Evolutionary conservation across 495 filamentous ascomycete species (phyloP).

Genomic region (Penicillium taxi): DNA sequence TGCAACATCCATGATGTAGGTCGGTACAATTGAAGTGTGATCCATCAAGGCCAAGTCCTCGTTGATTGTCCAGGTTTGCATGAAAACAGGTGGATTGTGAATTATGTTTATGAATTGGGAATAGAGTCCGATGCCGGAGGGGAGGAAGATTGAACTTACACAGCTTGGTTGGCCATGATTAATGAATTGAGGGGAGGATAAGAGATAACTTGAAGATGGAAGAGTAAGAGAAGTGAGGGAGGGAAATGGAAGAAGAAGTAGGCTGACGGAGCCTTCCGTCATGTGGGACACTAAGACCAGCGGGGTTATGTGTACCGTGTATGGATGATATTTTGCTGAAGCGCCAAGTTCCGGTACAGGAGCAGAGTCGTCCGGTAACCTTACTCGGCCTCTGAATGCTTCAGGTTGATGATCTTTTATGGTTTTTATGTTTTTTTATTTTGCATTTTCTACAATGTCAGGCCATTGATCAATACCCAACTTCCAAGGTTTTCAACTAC

Average conservation of each 20-base stretch:
- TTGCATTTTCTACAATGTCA: too few species aligned
- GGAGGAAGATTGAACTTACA: slow-evolving; percentile 41
- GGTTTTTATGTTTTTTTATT: too few species aligned
- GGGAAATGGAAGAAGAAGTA: slow-evolving; percentile 15
- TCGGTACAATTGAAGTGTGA: too few species aligned
- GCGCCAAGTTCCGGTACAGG: slow-evolving; percentile 26
- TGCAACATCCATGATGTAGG: too few species aligned
- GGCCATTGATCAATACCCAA: too few species aligned
- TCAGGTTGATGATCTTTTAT: too few species aligned
- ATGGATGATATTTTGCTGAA: neutral
- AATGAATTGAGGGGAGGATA: too few species aligned
- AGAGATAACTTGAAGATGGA: slow-evolving; percentile 13
- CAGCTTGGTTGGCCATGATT: slow-evolving; percentile 42
- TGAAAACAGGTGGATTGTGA: slow-evolving; percentile 3
- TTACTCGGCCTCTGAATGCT: slow-evolving; percentile 23
- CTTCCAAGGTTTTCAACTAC: too few species aligned
- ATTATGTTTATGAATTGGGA: neutral
- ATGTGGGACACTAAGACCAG: slow-evolving; percentile 28
- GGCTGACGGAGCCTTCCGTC: slow-evolving; percentile 44
- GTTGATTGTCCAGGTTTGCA: too few species aligned
- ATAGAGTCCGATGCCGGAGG: slow-evolving; percentile 1
- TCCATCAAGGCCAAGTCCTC: too few species aligned
- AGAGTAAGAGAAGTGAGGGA: slow-evolving; percentile 13
- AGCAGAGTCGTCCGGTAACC: slow-evolving; percentile 40
- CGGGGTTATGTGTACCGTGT: slow-evolving; percentile 1